phyloP scores from a whole-genome alignment of 2,329 filamentous ascomycete species.

The Fusarium staphyleae region DNA sequence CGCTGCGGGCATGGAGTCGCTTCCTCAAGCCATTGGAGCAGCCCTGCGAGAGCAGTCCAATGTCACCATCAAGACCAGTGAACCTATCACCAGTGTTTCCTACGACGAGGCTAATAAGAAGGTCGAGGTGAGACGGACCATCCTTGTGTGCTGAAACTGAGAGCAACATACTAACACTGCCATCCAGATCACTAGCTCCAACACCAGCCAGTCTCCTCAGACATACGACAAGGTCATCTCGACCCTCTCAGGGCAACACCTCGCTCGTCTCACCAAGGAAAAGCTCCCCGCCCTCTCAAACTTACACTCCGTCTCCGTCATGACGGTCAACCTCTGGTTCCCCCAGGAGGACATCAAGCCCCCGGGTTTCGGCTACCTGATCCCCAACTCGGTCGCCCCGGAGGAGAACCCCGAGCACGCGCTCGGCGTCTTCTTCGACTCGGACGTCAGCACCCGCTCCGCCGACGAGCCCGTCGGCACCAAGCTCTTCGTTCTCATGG shows the following conservation, averaged over 20 bases:
- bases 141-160: not conserved
- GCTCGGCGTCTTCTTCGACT: constrained; percentile 93
- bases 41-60: constrained; percentile 62
- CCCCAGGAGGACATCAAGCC: constrained; percentile 67
- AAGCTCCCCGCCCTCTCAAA: constrained; percentile 58
- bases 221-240: constrained; percentile 68
- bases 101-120: constrained; percentile 48
- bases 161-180: constrained; percentile 4
- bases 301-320: constrained; percentile 77
- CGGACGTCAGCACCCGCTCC: constrained; percentile 59
- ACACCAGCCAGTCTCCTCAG: constrained; percentile 4
- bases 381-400: constrained; percentile 75
- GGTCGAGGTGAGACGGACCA: constrained; percentile 50
- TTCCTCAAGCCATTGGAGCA: constrained; percentile 62
- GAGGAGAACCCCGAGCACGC: constrained; percentile 82
- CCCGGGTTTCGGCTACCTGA: constrained; percentile 87
- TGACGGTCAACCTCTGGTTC: constrained; percentile 93
- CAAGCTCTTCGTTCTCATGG: constrained; percentile 93
- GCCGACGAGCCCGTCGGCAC: constrained; percentile 70
- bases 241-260: constrained; percentile 62
- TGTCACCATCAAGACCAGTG: constrained; percentile 62
- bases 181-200: constrained; percentile 26
- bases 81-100: constrained; percentile 56
- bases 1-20: constrained; percentile 66
- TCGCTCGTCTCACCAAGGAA: constrained; percentile 48